phyloP scores from a whole-genome alignment of 768 basidiomycete genomes.

The Boletus huronensis region DNA sequence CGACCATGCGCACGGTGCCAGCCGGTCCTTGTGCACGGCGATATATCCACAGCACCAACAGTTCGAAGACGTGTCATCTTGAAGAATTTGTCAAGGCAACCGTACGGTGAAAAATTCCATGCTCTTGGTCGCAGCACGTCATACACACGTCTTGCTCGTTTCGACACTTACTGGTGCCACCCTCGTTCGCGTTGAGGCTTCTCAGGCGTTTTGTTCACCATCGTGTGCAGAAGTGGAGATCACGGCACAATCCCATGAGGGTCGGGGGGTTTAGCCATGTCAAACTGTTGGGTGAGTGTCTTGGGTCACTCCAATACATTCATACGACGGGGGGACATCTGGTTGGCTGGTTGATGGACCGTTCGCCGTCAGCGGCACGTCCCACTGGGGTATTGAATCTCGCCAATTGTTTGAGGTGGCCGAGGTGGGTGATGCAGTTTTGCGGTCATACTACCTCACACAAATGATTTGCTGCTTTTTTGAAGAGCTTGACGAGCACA shows the following conservation, averaged over 20 bases:
- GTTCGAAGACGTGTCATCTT: slow-evolving; percentile 2
- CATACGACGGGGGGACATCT: slow-evolving; percentile 24
- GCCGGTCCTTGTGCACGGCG: background rate
- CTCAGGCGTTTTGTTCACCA: slow-evolving; percentile 14
- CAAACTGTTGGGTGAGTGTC: slow-evolving; percentile 28
- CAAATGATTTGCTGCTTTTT: slow-evolving; percentile 21
- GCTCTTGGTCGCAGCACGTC: slow-evolving; percentile 21
- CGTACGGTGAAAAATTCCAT: slow-evolving; percentile 28
- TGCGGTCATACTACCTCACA: slow-evolving; percentile 29
- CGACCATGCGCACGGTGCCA: background rate
- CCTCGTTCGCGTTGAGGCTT: slow-evolving; percentile 14
- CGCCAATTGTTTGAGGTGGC: slow-evolving; percentile 7
- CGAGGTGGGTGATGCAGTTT: slow-evolving; percentile 4
- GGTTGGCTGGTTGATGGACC: slow-evolving; percentile 1
- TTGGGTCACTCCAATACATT: slow-evolving; percentile 29
- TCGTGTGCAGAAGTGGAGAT: background rate
- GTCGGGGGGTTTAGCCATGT: slow-evolving; percentile 4
- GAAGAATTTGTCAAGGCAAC: slow-evolving; percentile 8
- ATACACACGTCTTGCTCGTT: slow-evolving; percentile 18
- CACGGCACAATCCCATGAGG: slow-evolving; percentile 1
- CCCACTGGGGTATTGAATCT: slow-evolving; percentile 1
- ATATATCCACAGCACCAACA: slow-evolving; percentile 7
- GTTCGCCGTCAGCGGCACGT: background rate
- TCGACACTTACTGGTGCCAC: slow-evolving; percentile 23
- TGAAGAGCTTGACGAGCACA: slow-evolving; percentile 26